These are phyloP conservation scores for Quercus alba DNA, from an alignment of 306 rosid species.

Conservation along the genomic window DNA sequence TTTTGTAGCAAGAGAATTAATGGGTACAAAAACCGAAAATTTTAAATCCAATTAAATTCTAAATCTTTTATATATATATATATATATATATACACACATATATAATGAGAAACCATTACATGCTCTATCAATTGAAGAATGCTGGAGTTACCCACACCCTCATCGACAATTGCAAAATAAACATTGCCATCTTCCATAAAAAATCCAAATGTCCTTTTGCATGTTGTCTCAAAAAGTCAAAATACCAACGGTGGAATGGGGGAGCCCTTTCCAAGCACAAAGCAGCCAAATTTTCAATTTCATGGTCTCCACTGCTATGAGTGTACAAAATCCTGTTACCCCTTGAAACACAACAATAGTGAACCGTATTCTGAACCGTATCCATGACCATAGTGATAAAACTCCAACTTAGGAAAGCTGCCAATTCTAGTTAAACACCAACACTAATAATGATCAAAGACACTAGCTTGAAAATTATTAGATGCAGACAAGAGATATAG, in stretches of 20 bases:
- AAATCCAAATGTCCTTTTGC: conserved; percentile 66
- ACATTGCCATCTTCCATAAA: conserved; percentile 67
- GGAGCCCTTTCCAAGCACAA: conserved; percentile 75
- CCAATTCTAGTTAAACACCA: conserved; percentile 19
- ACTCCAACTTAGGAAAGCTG: conserved; percentile 15
- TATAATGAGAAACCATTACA: conserved; percentile 4
- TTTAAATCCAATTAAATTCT: no score
- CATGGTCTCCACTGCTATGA: conserved; percentile 51
- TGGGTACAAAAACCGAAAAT: no score
- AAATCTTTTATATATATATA: no score
- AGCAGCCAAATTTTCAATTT: conserved; percentile 50
- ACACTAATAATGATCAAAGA: conserved; percentile 6
- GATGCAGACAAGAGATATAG: no score
- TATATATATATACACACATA: no score
- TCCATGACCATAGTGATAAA: conserved; percentile 36
- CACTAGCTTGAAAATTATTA: neutral
- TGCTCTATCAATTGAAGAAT: conserved; percentile 71
- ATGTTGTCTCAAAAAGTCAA: conserved; percentile 43
- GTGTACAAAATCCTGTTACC: conserved; percentile 51
- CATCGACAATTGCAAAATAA: conserved; percentile 64
- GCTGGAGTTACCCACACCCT: conserved; percentile 50
- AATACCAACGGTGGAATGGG: conserved; percentile 72
- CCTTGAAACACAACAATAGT: conserved; percentile 75
- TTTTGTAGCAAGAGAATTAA: no score
- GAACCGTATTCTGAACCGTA: conserved; percentile 53